These are phyloP conservation scores for Verbascum thapsus DNA, from an alignment of 257 asterid species.

Conservation along the genomic window DNA sequence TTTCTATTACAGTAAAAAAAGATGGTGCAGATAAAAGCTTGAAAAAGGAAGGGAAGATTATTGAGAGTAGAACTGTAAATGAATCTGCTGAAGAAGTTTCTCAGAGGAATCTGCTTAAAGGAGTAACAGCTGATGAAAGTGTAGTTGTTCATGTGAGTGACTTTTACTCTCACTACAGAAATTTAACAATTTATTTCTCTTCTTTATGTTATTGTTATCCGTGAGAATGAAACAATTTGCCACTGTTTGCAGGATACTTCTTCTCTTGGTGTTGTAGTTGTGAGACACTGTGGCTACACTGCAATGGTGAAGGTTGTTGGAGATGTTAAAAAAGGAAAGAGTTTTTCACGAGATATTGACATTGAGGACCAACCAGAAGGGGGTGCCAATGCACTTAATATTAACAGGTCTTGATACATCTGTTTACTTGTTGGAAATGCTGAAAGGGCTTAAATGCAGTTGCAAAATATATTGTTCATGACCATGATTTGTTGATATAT, in stretches of 20 bases:
- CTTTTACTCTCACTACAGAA: conserved; percentile 27
- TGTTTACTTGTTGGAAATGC: conserved; percentile 28
- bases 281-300: conserved; percentile 81
- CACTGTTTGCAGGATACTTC: conserved; percentile 72
- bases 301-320: conserved; percentile 84
- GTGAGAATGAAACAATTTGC: conserved; percentile 35
- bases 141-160: conserved; percentile 81
- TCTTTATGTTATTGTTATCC: conserved; percentile 21
- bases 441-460: conserved; percentile 21
- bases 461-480: no score
- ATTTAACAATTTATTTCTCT: conserved; percentile 18
- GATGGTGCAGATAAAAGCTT: conserved; percentile 63
- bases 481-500: conserved; percentile 21
- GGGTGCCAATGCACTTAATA: conserved; percentile 90
- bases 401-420: conserved; percentile 67
- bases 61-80: conserved; percentile 41
- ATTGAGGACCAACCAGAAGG: conserved; percentile 87
- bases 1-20: conserved; percentile 63
- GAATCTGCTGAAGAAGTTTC: conserved; percentile 60
- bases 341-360: conserved; percentile 52
- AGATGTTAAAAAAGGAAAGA: conserved; percentile 53
- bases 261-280: conserved; percentile 70
- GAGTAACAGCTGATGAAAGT: conserved; percentile 94
- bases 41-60: conserved; percentile 56
- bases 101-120: conserved; percentile 81